Evolutionary conservation across 441 rosid species (phyloP).

Genomic region (Croton setiger): DNA sequence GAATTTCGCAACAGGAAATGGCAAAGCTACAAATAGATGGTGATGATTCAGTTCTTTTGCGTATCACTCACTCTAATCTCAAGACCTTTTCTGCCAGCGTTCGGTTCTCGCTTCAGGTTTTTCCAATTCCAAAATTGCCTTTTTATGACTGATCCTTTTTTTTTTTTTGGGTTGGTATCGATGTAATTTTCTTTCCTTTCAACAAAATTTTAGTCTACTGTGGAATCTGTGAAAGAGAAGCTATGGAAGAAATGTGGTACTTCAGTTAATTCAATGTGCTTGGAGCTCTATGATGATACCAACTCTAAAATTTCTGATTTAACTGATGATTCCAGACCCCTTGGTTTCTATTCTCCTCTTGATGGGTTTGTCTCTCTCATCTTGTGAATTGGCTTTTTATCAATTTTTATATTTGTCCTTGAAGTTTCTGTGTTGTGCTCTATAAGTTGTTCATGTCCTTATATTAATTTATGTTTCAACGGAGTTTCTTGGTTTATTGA

Average conservation of each 20-base stretch:
- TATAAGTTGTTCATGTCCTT: background rate
- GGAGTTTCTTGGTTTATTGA: background rate
- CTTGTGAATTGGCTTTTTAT: background rate
- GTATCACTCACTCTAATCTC: conserved; percentile 77
- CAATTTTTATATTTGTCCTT: background rate
- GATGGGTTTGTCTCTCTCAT: conserved; percentile 54
- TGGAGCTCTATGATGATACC: conserved; percentile 80
- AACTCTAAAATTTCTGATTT: conserved; percentile 55
- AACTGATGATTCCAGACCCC: conserved; percentile 52
- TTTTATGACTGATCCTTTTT: background rate
- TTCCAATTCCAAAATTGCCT: background rate
- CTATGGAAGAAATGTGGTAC: conserved; percentile 93
- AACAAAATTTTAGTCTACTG: conserved; percentile 50
- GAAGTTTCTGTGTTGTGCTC: too few species aligned
- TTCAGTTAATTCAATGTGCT: conserved; percentile 61
- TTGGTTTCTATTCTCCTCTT: conserved; percentile 77
- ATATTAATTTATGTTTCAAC: background rate
- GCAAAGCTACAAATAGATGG: conserved; percentile 56
- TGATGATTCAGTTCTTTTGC: conserved; percentile 67
- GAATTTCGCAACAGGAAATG: conserved; percentile 29
- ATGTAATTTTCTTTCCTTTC: conserved; percentile 6
- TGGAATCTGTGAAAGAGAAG: conserved; percentile 90
- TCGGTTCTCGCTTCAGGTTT: conserved; percentile 80
- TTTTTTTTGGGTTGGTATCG: background rate
- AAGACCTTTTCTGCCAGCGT: conserved; percentile 66